Base-by-base conservation (phyloP, 139 green algal genomes). In the Ettlia oleoabundans region DNA sequence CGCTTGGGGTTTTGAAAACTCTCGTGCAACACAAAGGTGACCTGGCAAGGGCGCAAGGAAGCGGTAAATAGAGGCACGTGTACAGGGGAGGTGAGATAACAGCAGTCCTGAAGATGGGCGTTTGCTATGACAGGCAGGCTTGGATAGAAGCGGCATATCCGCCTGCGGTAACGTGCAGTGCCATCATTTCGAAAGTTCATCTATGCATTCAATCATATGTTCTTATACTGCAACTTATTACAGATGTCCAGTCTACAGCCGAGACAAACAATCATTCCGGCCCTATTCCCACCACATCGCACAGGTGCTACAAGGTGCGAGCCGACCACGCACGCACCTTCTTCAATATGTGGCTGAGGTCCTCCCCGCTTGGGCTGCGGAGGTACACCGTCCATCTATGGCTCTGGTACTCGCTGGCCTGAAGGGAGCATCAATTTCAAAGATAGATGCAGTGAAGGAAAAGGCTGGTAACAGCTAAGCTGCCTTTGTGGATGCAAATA, bases 321-420 rank as follows among this genome's bases (percentile, higher is more conserved):
- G 41, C 30, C 26, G 30, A 28, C 0, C 1, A 28, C 13, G 26
- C 19, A 55, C 67, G 1, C 28, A 88, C 89, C 82, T 92, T 93
- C 32, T 91, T 90, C 22, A 99, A 79, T 51, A 96, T 63, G 38
- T 96, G 88, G 3, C 78, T 88, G 1, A 98, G 74, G 86, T 99
- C 95, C 68, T 97, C 90, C 3, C 93, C 92, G 13, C 91, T 89
- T 1, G 86, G 68, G 0, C 88, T 87, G 13, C 96, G 84, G 26
- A 98, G 53, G 78, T 98, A 99, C n/a, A 97, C 90, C 13, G 94
- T 99, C 96, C 96, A 99, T 51, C 85, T 91, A 88, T 99, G 96
- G 0, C 90, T 89, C 4, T 86, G 70, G 3, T 76, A 81, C 4
- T 97, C 94, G 30, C 82, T 92, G 3, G 94, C 93, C 89, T 96